Evolutionary conservation across 2,329 filamentous ascomycete genomes (phyloP), one percentile per base, ranked within the genome.

Genomic region (Harringtonia aguacate): DNA sequence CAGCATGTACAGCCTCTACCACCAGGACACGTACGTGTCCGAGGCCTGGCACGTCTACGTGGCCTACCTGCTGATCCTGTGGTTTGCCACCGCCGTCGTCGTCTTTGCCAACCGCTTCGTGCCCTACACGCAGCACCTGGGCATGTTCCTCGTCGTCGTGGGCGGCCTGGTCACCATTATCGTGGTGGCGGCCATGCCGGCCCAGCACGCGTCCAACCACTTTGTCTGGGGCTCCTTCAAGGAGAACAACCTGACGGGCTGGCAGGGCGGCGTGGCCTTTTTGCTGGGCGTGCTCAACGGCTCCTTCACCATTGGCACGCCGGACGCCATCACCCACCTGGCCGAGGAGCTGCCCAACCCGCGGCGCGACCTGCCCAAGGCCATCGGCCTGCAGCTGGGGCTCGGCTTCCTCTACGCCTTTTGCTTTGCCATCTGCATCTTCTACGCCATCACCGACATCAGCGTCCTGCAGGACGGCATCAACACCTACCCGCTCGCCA

Each of bases 211-310:
- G 4, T 66, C 61, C 36, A 68, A 67, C 50, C 50, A 66, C 24
- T 73, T 72, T 27, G 73, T 80, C 9, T 81, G 75, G 75, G 58
- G 51, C 30, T 65, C 61, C 2, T 69, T 70, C 50, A 46, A 58
- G 6, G 62, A 67, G 50, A 66, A 70, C 47, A 73, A 72, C 48
- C 53, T 58, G 52, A 75, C 61, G 54, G 76, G 75, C 41, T 74
- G 59, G 73, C 63, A 52, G 52, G 65, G 75, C 36, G 77, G 77
- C 15, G 73, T 83, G n/a, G 77, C 77, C 3, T 83, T 84, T 49
- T 61, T 81, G 22, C 63, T 74, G 1, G 79, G 79, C 17, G 79
- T 83, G 57, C 65, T 84, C 21, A 83, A 82, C 52, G 79, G 78
- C 6, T 76, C 78, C 12, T 83, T 79, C 55, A 77, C 76, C 18